Evolutionary conservation across 2,329 filamentous ascomycete species (phyloP), one percentile per base, ranked within the genome.

Genomic region (Aspergillus puulaauensis): DNA sequence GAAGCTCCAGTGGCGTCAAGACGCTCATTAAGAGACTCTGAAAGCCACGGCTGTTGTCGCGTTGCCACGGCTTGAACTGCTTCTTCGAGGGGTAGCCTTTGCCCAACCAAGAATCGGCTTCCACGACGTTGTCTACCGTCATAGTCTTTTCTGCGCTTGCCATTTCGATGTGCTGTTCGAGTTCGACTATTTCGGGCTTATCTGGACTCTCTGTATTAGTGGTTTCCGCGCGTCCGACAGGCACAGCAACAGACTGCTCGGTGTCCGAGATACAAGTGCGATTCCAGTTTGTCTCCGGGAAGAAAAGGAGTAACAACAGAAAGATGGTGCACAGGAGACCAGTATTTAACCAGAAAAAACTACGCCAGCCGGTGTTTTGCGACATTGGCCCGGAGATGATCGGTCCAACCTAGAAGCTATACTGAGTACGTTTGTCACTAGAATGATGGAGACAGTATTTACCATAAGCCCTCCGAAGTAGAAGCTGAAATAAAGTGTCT

Each of bases 261-360:
- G 31, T 6, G 17, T 21, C 24, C 4, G 72, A 67, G 45, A 60
- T 58, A 1, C 66, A 64, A 52, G 79, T 58, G 14, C 85, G 82
- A 56, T 82, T 79, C 73, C 80, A 88, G 60, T 82, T 83, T 0
- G 86, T 88, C 68, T 88, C 86, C 0, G 86, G 86, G 64, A 87
- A 87, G 65, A 84, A 75, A 66, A 86, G 84, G 33, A 87, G 68
- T 35, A 82, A 76, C 66, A 84, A 74, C 4, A 86, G 31, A 19
- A 82, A 71, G 0, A 79, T 78, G 4, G 82, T 65, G 2, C 73
- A 80, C 3, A 85, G 70, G 2, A 88, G 51, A 1, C 68, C 86
- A 2, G 83, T 81, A 61, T 87, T 87, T 61, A 88, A 75, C 85
- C 85, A 88, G 83, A 84, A 88, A 68, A 88, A 88, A 64, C 75